These are phyloP conservation scores for Cerrena zonata DNA, from an alignment of 1,284 basidiomycete species.

Conservation along the genomic window DNA sequence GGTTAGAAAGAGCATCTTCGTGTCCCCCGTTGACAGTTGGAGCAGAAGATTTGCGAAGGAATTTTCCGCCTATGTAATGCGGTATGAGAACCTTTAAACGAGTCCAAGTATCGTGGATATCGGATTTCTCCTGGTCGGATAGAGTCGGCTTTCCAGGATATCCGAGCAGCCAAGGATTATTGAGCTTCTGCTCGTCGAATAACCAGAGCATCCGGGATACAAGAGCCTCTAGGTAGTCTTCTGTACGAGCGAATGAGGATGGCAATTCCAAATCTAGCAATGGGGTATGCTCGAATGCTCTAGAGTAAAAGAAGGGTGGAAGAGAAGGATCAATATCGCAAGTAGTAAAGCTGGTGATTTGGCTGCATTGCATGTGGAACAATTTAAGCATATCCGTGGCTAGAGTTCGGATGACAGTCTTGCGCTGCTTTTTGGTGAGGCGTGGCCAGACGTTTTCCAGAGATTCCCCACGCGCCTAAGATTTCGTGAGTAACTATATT, in stretches of 20 bases:
- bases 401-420: constrained; percentile 17
- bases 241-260: constrained; percentile 13
- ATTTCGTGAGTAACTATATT: not conserved
- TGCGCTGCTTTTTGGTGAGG: constrained; percentile 16
- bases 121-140: constrained; percentile 13
- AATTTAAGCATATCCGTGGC: constrained; percentile 21
- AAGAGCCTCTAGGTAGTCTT: constrained; percentile 23
- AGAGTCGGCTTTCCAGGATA: constrained; percentile 13
- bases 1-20: constrained; percentile 1
- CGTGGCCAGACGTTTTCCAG: constrained; percentile 20
- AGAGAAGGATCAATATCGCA: constrained; percentile 6
- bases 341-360: constrained; percentile 16
- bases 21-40: constrained; percentile 8
- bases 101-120: constrained; percentile 20
- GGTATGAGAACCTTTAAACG: constrained; percentile 17
- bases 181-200: constrained; percentile 4
- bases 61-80: constrained; percentile 22
- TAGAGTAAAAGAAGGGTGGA: constrained; percentile 15
- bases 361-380: constrained; percentile 20
- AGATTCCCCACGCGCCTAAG: constrained; percentile 12
- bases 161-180: constrained; percentile 7
- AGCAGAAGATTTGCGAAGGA: constrained; percentile 14
- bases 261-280: constrained; percentile 14
- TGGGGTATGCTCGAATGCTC: constrained; percentile 18
- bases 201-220: constrained; percentile 18